Percentiles rank a stretch among this genome's conserved stretches.
phyloP scores from a whole-genome alignment of 1,284 basidiomycete species.

The Marasmius fiardii region DNA sequence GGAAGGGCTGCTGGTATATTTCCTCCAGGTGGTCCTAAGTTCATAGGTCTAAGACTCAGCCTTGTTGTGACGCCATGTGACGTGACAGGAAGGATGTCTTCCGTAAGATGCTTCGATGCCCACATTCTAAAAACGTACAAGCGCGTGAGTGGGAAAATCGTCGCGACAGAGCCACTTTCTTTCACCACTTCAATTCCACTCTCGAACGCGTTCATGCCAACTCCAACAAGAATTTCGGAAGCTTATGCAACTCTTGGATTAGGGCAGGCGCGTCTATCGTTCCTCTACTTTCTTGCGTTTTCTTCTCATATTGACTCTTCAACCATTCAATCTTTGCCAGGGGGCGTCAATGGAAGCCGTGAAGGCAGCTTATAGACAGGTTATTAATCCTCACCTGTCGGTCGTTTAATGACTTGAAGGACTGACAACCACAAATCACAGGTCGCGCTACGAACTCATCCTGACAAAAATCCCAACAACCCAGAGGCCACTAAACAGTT shows the following conservation, averaged over 20 bases:
- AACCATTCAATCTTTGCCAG: constrained; percentile 31
- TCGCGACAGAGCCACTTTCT: no score
- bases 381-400: constrained; percentile 20
- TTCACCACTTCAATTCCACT: not conserved
- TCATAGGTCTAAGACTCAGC: not conserved
- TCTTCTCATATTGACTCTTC: constrained; percentile 10
- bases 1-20: not conserved
- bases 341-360: constrained; percentile 59
- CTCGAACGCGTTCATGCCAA: constrained; percentile 31
- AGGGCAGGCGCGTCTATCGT: constrained; percentile 39
- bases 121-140: no score
- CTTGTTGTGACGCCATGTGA: no score
- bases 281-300: not conserved
- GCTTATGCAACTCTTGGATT: constrained; percentile 59
- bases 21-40: not conserved
- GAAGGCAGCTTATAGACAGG: constrained; percentile 67
- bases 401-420: constrained; percentile 4
- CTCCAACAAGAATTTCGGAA: constrained; percentile 35
- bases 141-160: no score
- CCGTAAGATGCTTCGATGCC: no score
- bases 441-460: constrained; percentile 66
- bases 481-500: constrained; percentile 64
- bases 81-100: no score
- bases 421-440: constrained; percentile 22
- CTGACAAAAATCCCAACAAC: constrained; percentile 69